A percentile compares a stretch with the other conserved stretches of the same genome.
Evolutionary conservation across 2,329 filamentous ascomycete genomes (phyloP).

Genomic region (Aaosphaeria pasadenensis): DNA sequence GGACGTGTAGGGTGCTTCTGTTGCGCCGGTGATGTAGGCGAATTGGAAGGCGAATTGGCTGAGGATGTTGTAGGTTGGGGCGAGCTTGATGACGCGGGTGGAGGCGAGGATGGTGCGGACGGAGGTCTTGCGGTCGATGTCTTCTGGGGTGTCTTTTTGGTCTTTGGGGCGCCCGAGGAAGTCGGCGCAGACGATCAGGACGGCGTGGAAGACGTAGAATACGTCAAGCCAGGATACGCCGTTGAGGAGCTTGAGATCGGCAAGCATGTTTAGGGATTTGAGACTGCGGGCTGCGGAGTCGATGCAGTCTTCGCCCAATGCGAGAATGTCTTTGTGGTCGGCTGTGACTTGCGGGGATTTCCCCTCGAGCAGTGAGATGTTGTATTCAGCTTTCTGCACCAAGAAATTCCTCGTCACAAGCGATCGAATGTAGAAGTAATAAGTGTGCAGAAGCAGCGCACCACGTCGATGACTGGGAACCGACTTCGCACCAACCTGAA

Average conservation of each 20-base stretch:
- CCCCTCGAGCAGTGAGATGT: not conserved
- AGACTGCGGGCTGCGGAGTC: conserved; percentile 21
- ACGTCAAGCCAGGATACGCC: conserved; percentile 20
- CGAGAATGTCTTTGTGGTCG: not conserved
- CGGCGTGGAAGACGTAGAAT: conserved; percentile 23
- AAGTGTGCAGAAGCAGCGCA: conserved; percentile 17
- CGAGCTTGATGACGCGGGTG: conserved; percentile 13
- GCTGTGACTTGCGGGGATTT: not conserved
- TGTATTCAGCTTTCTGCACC: not conserved
- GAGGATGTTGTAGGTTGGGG: conserved; percentile 19
- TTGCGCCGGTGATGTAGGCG: conserved; percentile 19
- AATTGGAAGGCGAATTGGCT: conserved; percentile 20
- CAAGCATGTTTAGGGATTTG: conserved; percentile 14
- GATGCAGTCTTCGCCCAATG: conserved; percentile 23
- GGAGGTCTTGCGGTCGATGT: conserved; percentile 17
- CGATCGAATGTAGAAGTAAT: conserved; percentile 7
- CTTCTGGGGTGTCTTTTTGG: conserved; percentile 14
- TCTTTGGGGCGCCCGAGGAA: conserved; percentile 21
- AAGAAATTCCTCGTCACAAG: not conserved
- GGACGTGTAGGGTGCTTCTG: conserved; percentile 1
- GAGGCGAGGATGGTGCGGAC: conserved; percentile 16
- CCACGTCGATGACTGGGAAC: conserved; percentile 10
- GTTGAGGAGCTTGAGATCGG: conserved; percentile 13
- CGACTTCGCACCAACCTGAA: conserved; percentile 9
- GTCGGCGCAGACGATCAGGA: conserved; percentile 23